Percentiles rank a stretch among this genome's conserved stretches.
phyloP scores from a whole-genome alignment of 1,139 yeast genomes.

The Yamadazyma aaseri region DNA sequence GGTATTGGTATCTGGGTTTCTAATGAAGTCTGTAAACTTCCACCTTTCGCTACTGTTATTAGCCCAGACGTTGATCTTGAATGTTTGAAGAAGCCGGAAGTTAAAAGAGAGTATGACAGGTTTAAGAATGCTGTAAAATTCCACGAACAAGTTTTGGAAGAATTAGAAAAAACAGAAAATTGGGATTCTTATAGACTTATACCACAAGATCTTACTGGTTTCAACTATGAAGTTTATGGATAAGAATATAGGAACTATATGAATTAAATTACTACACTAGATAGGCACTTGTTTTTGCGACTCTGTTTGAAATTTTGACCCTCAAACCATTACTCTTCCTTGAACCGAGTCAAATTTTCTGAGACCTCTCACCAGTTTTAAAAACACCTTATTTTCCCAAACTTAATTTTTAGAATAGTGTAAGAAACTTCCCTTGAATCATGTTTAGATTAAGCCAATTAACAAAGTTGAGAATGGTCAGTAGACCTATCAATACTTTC shows the following conservation, averaged over 20 bases:
- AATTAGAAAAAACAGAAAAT: conserved; percentile 9
- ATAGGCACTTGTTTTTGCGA: background rate
- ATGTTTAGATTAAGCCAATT: conserved; percentile 12
- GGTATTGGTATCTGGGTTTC: conserved; percentile 14
- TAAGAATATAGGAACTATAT: background rate
- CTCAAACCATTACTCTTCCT: background rate
- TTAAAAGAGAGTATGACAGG: conserved; percentile 5
- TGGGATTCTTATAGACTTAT: conserved; percentile 7
- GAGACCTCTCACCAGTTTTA: background rate
- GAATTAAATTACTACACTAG: background rate
- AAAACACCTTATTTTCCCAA: conserved; percentile 1
- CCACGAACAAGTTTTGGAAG: conserved; percentile 12
- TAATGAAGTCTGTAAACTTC: conserved; percentile 10
- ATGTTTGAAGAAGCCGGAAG: conserved; percentile 11
- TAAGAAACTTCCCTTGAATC: no score
- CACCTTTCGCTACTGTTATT: conserved; percentile 7
- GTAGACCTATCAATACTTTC: conserved; percentile 11
- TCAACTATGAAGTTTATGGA: conserved; percentile 1
- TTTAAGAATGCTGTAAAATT: conserved; percentile 6
- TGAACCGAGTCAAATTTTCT: background rate
- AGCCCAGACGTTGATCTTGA: conserved; percentile 10
- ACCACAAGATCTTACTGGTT: conserved; percentile 11
- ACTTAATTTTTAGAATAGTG: background rate
- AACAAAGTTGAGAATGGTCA: conserved; percentile 7
- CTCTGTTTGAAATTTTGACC: background rate